Evolutionary conservation across 164 flowering plant genomes (phyloP).

Genomic region (Berberis vulgaris): DNA sequence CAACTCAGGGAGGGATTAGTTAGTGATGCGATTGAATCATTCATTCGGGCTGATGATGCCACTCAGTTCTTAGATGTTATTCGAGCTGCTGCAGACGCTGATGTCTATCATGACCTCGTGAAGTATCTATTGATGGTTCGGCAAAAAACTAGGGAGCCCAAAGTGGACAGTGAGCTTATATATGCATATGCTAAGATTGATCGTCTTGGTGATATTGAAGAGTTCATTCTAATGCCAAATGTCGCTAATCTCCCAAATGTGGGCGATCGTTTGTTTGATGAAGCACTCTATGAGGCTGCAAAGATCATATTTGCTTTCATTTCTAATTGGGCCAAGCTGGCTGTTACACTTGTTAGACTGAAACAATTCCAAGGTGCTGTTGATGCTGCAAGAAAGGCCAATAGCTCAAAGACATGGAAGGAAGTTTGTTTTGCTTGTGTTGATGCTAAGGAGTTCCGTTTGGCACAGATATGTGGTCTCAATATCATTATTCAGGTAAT

Average conservation of each 20-base stretch:
- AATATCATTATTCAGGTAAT: conserved; percentile 38
- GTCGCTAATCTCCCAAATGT: conserved; percentile 95
- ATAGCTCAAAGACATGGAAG: conserved; percentile 97
- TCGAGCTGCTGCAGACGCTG: conserved; percentile 71
- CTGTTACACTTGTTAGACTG: conserved; percentile 79
- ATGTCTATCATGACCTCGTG: conserved; percentile 91
- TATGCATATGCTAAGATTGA: conserved; percentile 99
- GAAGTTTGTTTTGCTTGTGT: conserved; percentile 36
- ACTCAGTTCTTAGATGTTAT: conserved; percentile 91
- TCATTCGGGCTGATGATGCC: conserved; percentile 96
- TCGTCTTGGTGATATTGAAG: conserved; percentile 87
- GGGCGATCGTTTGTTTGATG: conserved; percentile 90
- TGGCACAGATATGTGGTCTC: conserved; percentile 88
- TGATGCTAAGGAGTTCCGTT: conserved; percentile 91
- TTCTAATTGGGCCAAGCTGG: conserved; percentile 95
- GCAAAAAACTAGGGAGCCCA: conserved; percentile 90
- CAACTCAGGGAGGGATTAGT: conserved; percentile 88
- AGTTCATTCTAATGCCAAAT: conserved; percentile 96
- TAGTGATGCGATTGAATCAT: conserved; percentile 97
- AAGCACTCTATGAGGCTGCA: conserved; percentile 90
- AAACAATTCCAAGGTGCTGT: conserved; percentile 97
- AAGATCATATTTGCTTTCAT: conserved; percentile 92
- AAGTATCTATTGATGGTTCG: conserved; percentile 94
- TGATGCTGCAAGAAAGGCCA: conserved; percentile 97
- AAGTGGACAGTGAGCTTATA: conserved; percentile 97